Evolutionary conservation across 441 rosid species (phyloP), one percentile per base, ranked within the genome.

Genomic region (Daphne laureola): DNA sequence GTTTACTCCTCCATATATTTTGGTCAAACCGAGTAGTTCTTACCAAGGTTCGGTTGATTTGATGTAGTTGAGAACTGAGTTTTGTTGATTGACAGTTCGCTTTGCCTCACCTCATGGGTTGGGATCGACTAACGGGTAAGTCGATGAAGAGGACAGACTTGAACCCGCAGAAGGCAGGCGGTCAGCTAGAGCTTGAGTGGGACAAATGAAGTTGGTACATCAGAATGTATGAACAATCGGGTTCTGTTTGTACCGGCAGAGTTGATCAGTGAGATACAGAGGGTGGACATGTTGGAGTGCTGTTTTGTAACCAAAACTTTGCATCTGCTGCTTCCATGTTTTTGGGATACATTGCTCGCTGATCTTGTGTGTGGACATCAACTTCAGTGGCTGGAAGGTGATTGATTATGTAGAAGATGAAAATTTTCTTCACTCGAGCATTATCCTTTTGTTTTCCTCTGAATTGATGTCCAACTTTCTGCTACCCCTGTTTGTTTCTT

Each of bases 61-160:
- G 11, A 31, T 14, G 12, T 9, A 31, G 12, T 16, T 15, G 6
- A 2, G 17, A 41, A 31, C 5, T 44, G 54, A 21, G 25, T 62
- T 58, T 54, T 47, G 45, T 55, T 17, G 46, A 36, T 36, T 51
- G 31, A 76, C 87, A 93, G 97, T 90, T 78, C 78, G 90, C 76
- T 5, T 74, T 93, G 78, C 97, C 99, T 40, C 90, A 87, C 70
- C 76, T 93, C 74, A 73, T 87, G 73, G 97, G 96, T 14, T 93
- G 99, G 99, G 79, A 75, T 69, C 65, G 77, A 26, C 60, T 77
- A 67, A 80, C 77, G 5, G 66, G 59, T 53, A 71, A 59, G 21
- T 63, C 0, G 31, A 61, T 54, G 2, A 43, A 26, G 14, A 55
- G 46, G 48, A 14, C 50, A 0, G 73, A 41, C 4, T 62, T 43